These are phyloP conservation scores for Neospermospora avenae DNA, from an alignment of 2,329 filamentous ascomycete species.

Conservation along the genomic window DNA sequence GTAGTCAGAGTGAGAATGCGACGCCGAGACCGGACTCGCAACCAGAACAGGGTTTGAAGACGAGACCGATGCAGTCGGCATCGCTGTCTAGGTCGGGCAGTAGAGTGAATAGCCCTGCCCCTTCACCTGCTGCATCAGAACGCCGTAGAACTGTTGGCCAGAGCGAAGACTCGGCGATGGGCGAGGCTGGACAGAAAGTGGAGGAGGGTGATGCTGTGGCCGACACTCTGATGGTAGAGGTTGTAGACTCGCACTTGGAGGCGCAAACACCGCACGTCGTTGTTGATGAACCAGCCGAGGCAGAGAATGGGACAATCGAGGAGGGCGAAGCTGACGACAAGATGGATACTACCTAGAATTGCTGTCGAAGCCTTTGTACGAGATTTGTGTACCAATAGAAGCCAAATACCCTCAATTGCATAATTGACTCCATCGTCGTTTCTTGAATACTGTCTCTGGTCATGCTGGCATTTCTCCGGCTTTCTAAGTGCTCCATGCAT, in stretches of 20 bases:
- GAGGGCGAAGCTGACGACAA: slow-evolving; percentile 46
- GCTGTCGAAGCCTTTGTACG: slow-evolving; percentile 12
- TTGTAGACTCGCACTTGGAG: slow-evolving; percentile 16
- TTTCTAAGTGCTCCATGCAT: not conserved
- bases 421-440: slow-evolving; percentile 6
- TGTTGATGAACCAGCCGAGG: slow-evolving; percentile 44
- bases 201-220: slow-evolving; percentile 34
- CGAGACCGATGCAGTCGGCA: slow-evolving; percentile 28
- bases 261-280: slow-evolving; percentile 46
- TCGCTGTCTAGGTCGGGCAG: slow-evolving; percentile 41
- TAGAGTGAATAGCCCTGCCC: slow-evolving; percentile 39
- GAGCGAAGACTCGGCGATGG: slow-evolving; percentile 59
- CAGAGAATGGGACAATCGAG: slow-evolving; percentile 25
- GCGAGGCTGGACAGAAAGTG: slow-evolving; percentile 45
- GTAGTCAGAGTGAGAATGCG: slow-evolving; percentile 44
- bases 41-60: slow-evolving; percentile 41
- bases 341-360: slow-evolving; percentile 60
- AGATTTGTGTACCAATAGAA: slow-evolving; percentile 30
- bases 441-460: not conserved
- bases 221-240: slow-evolving; percentile 31
- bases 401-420: slow-evolving; percentile 28
- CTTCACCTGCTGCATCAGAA: slow-evolving; percentile 36
- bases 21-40: slow-evolving; percentile 49
- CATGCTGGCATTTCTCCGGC: not conserved
- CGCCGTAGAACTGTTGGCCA: slow-evolving; percentile 26